A percentile compares a stretch with the other conserved stretches of the same genome.
phyloP scores from a whole-genome alignment of 2,329 filamentous ascomycete genomes.

The Gyromitra esculenta region DNA sequence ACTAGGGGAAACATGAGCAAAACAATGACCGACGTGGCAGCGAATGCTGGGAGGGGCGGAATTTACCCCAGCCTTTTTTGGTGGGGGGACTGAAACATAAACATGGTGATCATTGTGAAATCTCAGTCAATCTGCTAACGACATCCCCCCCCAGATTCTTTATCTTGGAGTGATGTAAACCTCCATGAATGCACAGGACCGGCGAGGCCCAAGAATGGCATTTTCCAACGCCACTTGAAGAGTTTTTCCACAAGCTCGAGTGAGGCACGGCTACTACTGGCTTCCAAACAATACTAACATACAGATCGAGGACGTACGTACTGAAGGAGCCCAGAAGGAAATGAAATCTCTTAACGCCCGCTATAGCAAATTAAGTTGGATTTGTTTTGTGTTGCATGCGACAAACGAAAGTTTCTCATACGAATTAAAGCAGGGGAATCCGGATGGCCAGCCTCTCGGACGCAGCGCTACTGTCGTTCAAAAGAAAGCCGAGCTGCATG shows the following conservation, averaged over 20 bases:
- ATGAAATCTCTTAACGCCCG: conserved; percentile 1
- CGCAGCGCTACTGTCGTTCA: conserved; percentile 37
- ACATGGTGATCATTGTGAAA: conserved; percentile 45
- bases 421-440: conserved; percentile 40
- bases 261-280: background rate
- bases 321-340: background rate
- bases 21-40: conserved; percentile 46
- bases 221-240: background rate
- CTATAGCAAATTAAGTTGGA: conserved; percentile 14
- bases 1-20: conserved; percentile 9
- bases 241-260: background rate
- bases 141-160: conserved; percentile 6
- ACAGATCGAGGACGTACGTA: background rate
- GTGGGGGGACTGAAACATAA: conserved; percentile 43
- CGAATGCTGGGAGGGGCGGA: conserved; percentile 23
- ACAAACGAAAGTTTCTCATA: conserved; percentile 43
- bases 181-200: background rate
- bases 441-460: conserved; percentile 36
- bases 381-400: conserved; percentile 36
- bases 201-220: background rate
- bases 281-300: background rate
- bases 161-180: background rate
- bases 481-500: conserved; percentile 51
- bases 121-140: conserved; percentile 41
- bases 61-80: conserved; percentile 32